A percentile compares a stretch with the other conserved stretches of the same genome.
These are phyloP conservation scores for Gloeopeniophorella convolvens DNA, from an alignment of 768 basidiomycete genomes.

Conservation along the genomic window DNA sequence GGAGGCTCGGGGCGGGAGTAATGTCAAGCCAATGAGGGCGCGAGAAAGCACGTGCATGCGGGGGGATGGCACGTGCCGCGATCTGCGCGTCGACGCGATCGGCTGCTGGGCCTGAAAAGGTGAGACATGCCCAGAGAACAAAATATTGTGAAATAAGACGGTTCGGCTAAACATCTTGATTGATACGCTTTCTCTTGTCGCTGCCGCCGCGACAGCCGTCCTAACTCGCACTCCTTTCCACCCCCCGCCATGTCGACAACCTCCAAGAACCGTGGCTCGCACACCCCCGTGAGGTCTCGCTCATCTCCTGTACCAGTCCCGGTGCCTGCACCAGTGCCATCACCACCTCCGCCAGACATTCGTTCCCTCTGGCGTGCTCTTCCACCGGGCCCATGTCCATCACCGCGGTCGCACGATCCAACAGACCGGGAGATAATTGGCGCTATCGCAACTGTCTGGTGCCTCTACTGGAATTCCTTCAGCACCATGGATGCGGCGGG, in stretches of 20 bases:
- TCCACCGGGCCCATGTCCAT: slow-evolving; percentile 10
- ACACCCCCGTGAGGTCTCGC: neutral
- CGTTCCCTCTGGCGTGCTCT: slow-evolving; percentile 11
- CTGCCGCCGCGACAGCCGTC: neutral
- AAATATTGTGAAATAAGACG: neutral
- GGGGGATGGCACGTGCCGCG: no score
- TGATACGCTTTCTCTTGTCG: neutral
- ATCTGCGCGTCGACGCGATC: no score
- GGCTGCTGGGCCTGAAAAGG: neutral
- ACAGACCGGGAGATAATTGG: slow-evolving; percentile 14
- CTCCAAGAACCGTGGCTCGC: neutral
- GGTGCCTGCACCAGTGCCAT: neutral
- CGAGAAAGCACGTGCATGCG: neutral
- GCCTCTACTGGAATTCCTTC: slow-evolving; percentile 19
- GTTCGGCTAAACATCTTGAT: neutral
- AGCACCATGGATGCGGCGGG: slow-evolving; percentile 13
- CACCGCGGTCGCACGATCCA: slow-evolving; percentile 13
- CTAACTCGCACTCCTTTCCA: neutral
- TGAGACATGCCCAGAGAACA: neutral
- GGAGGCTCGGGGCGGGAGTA: neutral
- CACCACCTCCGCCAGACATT: neutral
- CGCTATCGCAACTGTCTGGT: slow-evolving; percentile 15
- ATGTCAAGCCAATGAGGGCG: neutral
- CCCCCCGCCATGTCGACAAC: neutral
- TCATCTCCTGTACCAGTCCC: neutral